Percentiles rank a stretch among this genome's conserved stretches.
Evolutionary conservation across 192 early-diverging fungal genomes (phyloP).

Genomic region (Umbelopsis isabellina): DNA sequence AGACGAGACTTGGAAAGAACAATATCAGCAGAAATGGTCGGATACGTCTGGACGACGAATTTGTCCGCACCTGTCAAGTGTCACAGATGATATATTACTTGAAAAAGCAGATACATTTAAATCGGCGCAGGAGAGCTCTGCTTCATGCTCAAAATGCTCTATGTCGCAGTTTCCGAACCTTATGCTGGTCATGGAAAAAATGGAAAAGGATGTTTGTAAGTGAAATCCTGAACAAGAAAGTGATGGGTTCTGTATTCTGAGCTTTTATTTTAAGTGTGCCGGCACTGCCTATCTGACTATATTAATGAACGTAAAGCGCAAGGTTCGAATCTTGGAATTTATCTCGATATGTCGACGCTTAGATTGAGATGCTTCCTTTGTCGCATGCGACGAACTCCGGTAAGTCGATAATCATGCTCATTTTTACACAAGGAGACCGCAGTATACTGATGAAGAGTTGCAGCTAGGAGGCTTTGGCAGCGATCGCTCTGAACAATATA

Average conservation of each 20-base stretch:
- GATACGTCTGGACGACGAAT: constrained; percentile 16
- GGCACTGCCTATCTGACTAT: neutral
- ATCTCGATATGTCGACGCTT: neutral
- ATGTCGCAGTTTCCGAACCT: constrained; percentile 16
- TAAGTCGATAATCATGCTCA: neutral
- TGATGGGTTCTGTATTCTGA: no score
- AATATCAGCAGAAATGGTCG: constrained; percentile 24
- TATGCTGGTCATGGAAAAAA: neutral
- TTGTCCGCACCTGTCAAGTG: constrained; percentile 25
- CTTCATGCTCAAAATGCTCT: neutral
- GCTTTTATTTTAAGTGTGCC: neutral
- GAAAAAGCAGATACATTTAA: constrained; percentile 15
- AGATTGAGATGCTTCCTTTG: constrained; percentile 5
- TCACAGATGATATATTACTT: constrained; percentile 16
- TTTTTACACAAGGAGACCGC: neutral
- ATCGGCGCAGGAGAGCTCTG: constrained; percentile 10
- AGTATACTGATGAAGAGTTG: neutral
- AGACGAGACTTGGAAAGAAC: constrained; percentile 24
- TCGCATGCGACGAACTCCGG: constrained; percentile 5
- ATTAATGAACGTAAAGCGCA: neutral
- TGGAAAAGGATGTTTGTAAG: constrained; percentile 3
- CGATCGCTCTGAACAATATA: constrained; percentile 12
- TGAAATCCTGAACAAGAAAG: neutral
- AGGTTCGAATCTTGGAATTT: neutral
- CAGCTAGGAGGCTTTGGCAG: constrained; percentile 2